Base-by-base conservation (phyloP, 768 basidiomycete genomes). In the Leccinum sublutescens region DNA sequence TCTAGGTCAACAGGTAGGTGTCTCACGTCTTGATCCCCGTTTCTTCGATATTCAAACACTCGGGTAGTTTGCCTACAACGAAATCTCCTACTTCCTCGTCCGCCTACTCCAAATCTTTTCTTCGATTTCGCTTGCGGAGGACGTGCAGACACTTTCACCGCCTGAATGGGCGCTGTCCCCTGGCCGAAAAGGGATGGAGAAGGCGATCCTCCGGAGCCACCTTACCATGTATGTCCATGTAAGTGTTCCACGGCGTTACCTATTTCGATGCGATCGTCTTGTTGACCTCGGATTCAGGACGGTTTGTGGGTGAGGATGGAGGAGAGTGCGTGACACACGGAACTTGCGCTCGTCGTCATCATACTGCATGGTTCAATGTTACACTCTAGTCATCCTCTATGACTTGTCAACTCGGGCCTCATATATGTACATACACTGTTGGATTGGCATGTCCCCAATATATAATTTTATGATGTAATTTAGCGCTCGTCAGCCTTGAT, bases 81-180 rank as follows among this genome's bases (percentile, higher is more conserved):
- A 87, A 66, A 71, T 77, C 1, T 86, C 85, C 1, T 88, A 84
- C 72, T 79, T 87, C 71, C 77, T 88, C 52, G 76, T 85, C 50
- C 79, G 83, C 10, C 73, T 88, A 12, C 69, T 87, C 6, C 87
- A 88, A 65, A 68, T 67, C 10, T 85, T 85, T 68, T 77, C 77
- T 4, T 63, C 64, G 1, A 73, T 88, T 55, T 62, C 68, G 1
- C 75, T 84, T 19, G 80, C 77, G 2, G 68, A 68, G 10, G 78
- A 81, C 7, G 79, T 78, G 0, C 82, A 82, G 4, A 75, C 77
- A 5, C 70, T 67, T 31, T 78, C 83, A 3, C 85, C 84, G 1
- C 58, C 71, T 1, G 70, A 71, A 11, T 85, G 84, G 84, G 68
- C 68, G 14, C 50, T 61, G 2, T 66, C 66, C 12, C 65, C 68